Conservation (phyloP, 352 stramenopile genomes). For the Pythium folliculosum region DNA sequence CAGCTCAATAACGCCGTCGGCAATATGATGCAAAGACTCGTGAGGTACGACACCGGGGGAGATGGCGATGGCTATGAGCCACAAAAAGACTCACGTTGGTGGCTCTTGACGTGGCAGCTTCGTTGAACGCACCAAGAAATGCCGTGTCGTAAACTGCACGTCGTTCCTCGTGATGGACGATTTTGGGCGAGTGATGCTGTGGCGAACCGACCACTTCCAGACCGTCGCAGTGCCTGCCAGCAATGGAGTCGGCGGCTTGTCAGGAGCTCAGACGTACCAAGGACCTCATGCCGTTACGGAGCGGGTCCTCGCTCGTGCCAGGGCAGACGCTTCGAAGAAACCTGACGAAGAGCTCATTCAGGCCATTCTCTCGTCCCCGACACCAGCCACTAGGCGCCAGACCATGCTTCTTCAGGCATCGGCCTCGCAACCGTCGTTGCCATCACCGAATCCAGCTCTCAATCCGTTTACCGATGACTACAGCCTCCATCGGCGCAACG, state of each 20-base stretch:
- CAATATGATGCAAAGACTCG: constrained; percentile 41
- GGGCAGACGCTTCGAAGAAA: constrained; percentile 45
- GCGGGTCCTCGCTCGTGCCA: constrained; percentile 57
- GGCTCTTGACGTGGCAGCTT: constrained; percentile 27
- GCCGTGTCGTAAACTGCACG: constrained; percentile 54
- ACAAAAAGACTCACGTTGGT: neutral
- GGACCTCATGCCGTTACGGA: constrained; percentile 63
- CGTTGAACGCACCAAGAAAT: constrained; percentile 68
- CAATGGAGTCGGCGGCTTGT: neutral
- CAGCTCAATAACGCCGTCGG: constrained; percentile 55
- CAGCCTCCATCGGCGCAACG: neutral
- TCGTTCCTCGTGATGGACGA: constrained; percentile 66
- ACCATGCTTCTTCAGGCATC: constrained; percentile 36
- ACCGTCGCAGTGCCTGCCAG: constrained; percentile 38
- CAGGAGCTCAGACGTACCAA: constrained; percentile 33
- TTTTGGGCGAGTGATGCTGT: constrained; percentile 50
- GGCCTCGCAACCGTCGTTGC: constrained; percentile 33
- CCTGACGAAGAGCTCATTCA: constrained; percentile 70
- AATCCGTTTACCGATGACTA: constrained; percentile 44
- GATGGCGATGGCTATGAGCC: neutral
- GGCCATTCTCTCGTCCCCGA: constrained; percentile 67
- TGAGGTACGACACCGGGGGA: constrained; percentile 32
- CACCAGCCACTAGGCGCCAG: constrained; percentile 34
- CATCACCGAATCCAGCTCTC: constrained; percentile 10
- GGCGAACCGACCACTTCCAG: constrained; percentile 52